These are phyloP conservation scores for Kandelia obovata DNA, from an alignment of 345 rosid species.

Conservation along the genomic window DNA sequence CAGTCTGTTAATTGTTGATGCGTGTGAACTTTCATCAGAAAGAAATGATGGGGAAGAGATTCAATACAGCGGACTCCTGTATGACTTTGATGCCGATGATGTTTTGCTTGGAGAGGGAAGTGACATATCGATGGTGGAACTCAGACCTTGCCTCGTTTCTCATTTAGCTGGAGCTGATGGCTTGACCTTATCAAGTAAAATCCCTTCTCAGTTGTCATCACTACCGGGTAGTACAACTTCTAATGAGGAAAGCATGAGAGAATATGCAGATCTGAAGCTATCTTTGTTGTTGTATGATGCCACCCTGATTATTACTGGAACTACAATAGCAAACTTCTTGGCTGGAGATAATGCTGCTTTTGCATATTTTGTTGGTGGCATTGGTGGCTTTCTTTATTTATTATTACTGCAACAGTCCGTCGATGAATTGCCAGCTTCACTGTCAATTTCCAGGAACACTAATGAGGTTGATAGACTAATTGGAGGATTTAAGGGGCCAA, in stretches of 20 bases:
- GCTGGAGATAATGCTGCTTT: conserved; percentile 44
- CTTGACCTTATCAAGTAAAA: conserved; percentile 24
- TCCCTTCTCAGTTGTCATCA: conserved; percentile 25
- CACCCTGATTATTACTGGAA: conserved; percentile 45
- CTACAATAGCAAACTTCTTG: conserved; percentile 38
- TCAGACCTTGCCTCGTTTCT: conserved; percentile 45
- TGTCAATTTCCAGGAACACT: conserved; percentile 31
- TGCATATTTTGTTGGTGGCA: conserved; percentile 74
- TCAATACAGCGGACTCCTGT: conserved; percentile 30
- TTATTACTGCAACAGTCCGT: conserved; percentile 69
- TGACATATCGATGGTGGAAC: conserved; percentile 65
- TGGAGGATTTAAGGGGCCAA: conserved; percentile 43
- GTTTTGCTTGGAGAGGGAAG: conserved; percentile 68
- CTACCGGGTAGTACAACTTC: conserved; percentile 21
- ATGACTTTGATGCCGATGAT: conserved; percentile 62
- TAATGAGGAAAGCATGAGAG: conserved; percentile 78
- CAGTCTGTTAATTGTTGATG: conserved; percentile 38
- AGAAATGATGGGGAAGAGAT: conserved; percentile 17
- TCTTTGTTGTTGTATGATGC: conserved; percentile 59
- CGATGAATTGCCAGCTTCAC: conserved; percentile 53
- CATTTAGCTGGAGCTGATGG: conserved; percentile 39
- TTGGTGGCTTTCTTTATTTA: conserved; percentile 62
- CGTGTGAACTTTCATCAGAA: conserved; percentile 22
- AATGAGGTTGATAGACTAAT: conserved; percentile 12
- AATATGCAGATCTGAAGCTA: conserved; percentile 68